Conservation (phyloP, 768 basidiomycete species). For the Boletus vermiculosoides region DNA sequence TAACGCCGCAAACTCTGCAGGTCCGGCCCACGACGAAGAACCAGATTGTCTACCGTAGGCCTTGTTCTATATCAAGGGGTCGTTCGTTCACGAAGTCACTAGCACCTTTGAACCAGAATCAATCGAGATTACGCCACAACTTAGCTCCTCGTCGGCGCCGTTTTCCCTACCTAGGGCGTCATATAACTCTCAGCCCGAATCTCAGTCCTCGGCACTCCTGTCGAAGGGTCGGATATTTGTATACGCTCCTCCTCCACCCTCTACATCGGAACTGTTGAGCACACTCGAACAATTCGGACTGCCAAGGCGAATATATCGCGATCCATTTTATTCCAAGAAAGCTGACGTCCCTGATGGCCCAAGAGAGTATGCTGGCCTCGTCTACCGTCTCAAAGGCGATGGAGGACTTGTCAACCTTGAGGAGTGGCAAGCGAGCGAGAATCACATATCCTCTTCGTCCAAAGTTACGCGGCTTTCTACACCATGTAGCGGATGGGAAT, state of each 20-base stretch:
- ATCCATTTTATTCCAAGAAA: constrained; percentile 77
- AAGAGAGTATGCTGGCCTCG: constrained; percentile 75
- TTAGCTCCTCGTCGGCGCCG: neutral
- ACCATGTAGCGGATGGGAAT: constrained; percentile 75
- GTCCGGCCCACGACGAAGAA: constrained; percentile 12
- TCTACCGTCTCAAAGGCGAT: constrained; percentile 70
- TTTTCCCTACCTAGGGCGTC: constrained; percentile 17
- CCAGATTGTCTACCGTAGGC: constrained; percentile 21
- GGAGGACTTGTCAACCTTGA: constrained; percentile 55
- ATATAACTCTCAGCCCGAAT: constrained; percentile 6
- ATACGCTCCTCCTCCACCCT: constrained; percentile 54
- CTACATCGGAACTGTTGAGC: constrained; percentile 43
- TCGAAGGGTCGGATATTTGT: constrained; percentile 31
- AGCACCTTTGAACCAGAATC: constrained; percentile 20
- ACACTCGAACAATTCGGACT: constrained; percentile 48
- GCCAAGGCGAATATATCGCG: constrained; percentile 62
- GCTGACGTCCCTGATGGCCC: constrained; percentile 66
- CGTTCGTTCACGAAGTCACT: neutral
- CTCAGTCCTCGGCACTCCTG: constrained; percentile 4
- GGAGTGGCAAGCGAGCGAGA: constrained; percentile 48
- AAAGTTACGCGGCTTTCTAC: constrained; percentile 6
- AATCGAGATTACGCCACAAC: neutral
- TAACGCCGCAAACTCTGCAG: neutral
- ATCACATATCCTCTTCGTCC: constrained; percentile 1
- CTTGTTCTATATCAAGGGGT: neutral